Evolutionary conservation across 1,284 basidiomycete species (phyloP).

Genomic region (Fistulinella staudtii): DNA sequence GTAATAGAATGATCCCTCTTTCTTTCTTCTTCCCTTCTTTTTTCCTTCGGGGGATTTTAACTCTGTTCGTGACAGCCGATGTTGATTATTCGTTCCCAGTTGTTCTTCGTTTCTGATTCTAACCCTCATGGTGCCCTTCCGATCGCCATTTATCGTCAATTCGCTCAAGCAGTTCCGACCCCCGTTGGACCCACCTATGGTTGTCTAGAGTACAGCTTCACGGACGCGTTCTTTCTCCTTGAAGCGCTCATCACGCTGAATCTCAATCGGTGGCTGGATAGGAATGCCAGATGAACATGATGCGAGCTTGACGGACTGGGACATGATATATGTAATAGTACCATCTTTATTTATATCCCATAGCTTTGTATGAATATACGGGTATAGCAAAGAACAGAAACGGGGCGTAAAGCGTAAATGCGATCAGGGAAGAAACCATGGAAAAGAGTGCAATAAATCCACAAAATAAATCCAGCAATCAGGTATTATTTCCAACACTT

Average conservation of each 20-base stretch:
- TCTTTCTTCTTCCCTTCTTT: neutral
- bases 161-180: conserved; percentile 47
- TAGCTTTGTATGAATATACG: conserved; percentile 32
- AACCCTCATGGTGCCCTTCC: conserved; percentile 38
- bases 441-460: conserved; percentile 12
- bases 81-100: neutral
- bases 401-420: conserved; percentile 4
- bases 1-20: conserved; percentile 30
- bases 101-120: neutral
- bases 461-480: conserved; percentile 25
- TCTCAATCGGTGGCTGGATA: conserved; percentile 71
- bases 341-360: conserved; percentile 30
- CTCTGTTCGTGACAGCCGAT: neutral
- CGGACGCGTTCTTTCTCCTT: conserved; percentile 54
- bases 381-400: conserved; percentile 21
- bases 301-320: conserved; percentile 4
- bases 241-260: conserved; percentile 62
- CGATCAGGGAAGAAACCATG: conserved; percentile 11
- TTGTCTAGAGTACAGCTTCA: conserved; percentile 58
- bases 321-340: conserved; percentile 13
- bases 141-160: conserved; percentile 57
- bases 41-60: too few relatives aligned
- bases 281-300: conserved; percentile 41
- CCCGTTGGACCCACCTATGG: conserved; percentile 61
- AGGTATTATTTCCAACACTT: conserved; percentile 43